These are phyloP conservation scores for Paramecium bursaria DNA, from an alignment of 73 alveolate genomes.

Conservation along the genomic window DNA sequence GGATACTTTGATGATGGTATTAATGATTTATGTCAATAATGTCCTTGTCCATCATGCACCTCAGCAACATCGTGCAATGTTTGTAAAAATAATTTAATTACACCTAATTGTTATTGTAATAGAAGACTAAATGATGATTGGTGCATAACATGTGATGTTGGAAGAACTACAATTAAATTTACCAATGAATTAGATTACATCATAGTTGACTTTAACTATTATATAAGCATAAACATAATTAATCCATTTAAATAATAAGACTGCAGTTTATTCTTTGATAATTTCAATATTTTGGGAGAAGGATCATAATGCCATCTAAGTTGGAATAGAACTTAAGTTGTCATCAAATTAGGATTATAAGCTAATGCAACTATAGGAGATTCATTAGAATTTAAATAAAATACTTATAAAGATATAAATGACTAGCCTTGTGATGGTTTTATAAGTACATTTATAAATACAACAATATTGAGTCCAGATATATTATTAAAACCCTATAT, in stretches of 20 bases:
- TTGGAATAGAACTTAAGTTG: slow-evolving; percentile 14
- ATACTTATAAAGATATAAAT: neutral
- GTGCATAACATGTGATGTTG: slow-evolving; percentile 16
- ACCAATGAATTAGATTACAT: slow-evolving; percentile 8
- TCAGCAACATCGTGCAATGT: neutral
- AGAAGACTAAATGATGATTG: slow-evolving; percentile 30
- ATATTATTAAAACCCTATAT: neutral
- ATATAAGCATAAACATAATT: neutral
- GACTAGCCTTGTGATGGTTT: neutral
- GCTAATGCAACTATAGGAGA: slow-evolving; percentile 21
- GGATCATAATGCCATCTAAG: neutral
- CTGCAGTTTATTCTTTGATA: neutral
- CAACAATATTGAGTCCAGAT: neutral
- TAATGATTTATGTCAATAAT: slow-evolving; percentile 1
- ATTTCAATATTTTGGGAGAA: neutral
- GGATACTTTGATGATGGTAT: slow-evolving; percentile 13
- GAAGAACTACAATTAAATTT: neutral
- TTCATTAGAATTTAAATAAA: neutral
- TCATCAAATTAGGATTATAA: neutral
- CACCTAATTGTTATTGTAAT: slow-evolving; percentile 9
- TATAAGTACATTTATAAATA: neutral
- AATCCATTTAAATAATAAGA: neutral
- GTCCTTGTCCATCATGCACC: slow-evolving; percentile 19
- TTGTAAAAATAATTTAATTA: neutral
- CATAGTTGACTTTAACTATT: neutral